Conservation (phyloP, 805 yeast species). For the Myxozyma geophila region DNA sequence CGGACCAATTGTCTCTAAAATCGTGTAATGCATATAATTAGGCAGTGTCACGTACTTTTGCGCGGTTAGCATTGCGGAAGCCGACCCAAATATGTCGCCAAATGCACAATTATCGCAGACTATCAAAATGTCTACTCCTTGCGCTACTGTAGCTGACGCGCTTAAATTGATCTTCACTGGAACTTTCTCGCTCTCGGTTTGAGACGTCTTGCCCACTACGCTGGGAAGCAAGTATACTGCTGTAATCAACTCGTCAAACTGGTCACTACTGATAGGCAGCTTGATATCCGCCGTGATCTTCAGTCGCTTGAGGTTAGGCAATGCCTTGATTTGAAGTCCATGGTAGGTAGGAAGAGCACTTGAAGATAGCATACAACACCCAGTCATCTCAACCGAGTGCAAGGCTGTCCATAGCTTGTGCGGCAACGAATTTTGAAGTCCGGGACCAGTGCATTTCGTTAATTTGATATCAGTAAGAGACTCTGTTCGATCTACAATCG, state of each 20-base stretch:
- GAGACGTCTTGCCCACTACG: background rate
- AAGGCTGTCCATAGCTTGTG: conserved; percentile 18
- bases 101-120: conserved; percentile 19
- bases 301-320: conserved; percentile 23
- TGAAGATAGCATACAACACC: conserved; percentile 23
- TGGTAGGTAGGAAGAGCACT: conserved; percentile 21
- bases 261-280: conserved; percentile 4
- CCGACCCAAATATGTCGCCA: conserved; percentile 15
- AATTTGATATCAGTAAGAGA: conserved; percentile 17
- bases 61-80: conserved; percentile 2
- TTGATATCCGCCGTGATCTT: conserved; percentile 22
- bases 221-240: conserved; percentile 22
- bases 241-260: conserved; percentile 11
- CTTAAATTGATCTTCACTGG: background rate
- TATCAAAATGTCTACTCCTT: conserved; percentile 14
- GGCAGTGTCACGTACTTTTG: conserved; percentile 19
- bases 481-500: conserved; percentile 16
- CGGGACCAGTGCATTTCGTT: conserved; percentile 12
- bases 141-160: background rate
- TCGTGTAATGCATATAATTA: conserved; percentile 15
- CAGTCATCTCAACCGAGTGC: conserved; percentile 18
- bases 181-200: background rate
- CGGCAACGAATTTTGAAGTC: conserved; percentile 3
- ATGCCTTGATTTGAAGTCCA: background rate
- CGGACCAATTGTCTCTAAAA: conserved; percentile 24